Evolutionary conservation across 31 red algal species (phyloP).

Genomic region (Bonnemaisonia californica): DNA sequence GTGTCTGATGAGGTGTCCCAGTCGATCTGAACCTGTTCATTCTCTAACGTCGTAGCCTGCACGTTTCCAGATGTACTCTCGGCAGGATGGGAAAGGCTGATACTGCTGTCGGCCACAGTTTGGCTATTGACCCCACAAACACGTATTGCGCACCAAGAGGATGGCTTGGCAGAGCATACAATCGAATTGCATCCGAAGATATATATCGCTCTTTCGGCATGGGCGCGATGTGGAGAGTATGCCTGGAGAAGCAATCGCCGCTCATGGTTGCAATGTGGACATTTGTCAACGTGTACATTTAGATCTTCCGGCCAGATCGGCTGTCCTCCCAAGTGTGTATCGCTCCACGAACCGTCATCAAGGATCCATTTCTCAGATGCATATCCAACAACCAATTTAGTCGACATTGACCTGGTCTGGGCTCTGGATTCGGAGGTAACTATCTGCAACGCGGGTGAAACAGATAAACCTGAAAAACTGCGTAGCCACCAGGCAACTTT

Average conservation of each 20-base stretch:
- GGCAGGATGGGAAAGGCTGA: background rate
- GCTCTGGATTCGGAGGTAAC: too few relatives aligned
- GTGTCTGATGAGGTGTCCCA: conserved; percentile 56
- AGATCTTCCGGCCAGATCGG: conserved; percentile 29
- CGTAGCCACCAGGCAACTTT: too few relatives aligned
- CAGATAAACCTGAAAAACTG: too few relatives aligned
- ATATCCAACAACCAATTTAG: conserved; percentile 9
- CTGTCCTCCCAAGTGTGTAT: conserved; percentile 62
- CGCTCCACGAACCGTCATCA: conserved; percentile 37
- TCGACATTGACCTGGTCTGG: background rate
- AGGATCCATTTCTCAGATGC: conserved; percentile 14
- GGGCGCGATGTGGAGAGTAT: conserved; percentile 42
- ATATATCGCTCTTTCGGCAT: conserved; percentile 39
- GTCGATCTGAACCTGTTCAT: conserved; percentile 16
- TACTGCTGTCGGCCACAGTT: conserved; percentile 7
- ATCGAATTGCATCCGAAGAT: conserved; percentile 69
- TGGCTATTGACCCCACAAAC: conserved; percentile 17
- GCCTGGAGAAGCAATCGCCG: conserved; percentile 54
- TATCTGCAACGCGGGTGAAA: too few relatives aligned
- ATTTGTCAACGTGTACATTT: background rate
- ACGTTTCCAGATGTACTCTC: too few relatives aligned
- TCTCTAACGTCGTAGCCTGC: too few relatives aligned
- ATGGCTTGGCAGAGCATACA: conserved; percentile 23
- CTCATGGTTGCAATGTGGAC: conserved; percentile 26
- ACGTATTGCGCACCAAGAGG: conserved; percentile 42